Conservation (phyloP, 345 rosid genomes). For the Citrus hindsii region DNA sequence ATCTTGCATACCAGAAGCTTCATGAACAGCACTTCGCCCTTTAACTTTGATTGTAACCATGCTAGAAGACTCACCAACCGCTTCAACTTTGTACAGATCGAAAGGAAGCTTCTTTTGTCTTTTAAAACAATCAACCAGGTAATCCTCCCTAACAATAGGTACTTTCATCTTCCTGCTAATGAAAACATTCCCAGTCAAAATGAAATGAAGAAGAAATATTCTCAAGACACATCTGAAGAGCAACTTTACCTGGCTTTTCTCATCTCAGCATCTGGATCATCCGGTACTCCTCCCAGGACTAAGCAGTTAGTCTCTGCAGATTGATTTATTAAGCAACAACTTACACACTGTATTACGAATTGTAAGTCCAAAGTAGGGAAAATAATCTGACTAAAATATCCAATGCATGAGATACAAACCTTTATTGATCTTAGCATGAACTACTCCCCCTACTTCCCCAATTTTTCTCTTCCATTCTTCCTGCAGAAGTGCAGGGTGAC, state of each 20-base stretch:
- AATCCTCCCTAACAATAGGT: conserved; percentile 80
- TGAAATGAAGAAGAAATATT: conserved; percentile 14
- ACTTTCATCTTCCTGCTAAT: conserved; percentile 81
- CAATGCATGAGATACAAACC: conserved; percentile 38
- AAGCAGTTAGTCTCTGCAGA: conserved; percentile 79
- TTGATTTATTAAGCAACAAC: conserved; percentile 17
- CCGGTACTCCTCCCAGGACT: conserved; percentile 60
- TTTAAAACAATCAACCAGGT: conserved; percentile 74
- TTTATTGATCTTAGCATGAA: conserved; percentile 71
- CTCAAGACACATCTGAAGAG: conserved; percentile 11
- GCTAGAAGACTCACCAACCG: conserved; percentile 52
- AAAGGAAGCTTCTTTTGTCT: conserved; percentile 76
- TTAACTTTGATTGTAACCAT: conserved; percentile 89
- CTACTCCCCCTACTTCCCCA: conserved; percentile 66
- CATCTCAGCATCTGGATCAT: conserved; percentile 53
- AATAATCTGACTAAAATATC: not conserved
- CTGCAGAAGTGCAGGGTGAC: conserved; percentile 37
- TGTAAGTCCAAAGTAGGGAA: conserved; percentile 1
- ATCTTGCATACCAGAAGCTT: conserved; percentile 87
- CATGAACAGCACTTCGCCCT: conserved; percentile 95
- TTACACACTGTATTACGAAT: not conserved
- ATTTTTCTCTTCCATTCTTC: conserved; percentile 76
- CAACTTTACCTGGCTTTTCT: conserved; percentile 76
- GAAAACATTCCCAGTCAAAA: conserved; percentile 16
- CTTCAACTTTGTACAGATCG: conserved; percentile 73